phyloP scores from a whole-genome alignment of 2,329 filamentous ascomycete species.

The Pseudogymnoascus sp. region DNA sequence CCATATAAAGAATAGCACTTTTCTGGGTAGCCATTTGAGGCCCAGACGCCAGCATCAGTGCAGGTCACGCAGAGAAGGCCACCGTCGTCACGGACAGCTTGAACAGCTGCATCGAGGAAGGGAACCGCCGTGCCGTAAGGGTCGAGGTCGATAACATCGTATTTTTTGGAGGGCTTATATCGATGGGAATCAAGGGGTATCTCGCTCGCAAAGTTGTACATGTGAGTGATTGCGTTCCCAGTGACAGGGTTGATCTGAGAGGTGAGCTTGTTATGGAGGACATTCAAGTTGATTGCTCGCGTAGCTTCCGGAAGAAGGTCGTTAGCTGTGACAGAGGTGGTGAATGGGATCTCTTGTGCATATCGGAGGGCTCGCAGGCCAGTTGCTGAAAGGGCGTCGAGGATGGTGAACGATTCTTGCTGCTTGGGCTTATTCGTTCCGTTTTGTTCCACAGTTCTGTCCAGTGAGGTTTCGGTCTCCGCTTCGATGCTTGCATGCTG shows the following conservation, averaged over 20 bases:
- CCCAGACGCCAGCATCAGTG: slow-evolving; percentile 92
- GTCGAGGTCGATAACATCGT: slow-evolving; percentile 93
- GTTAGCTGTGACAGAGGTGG: slow-evolving; percentile 78
- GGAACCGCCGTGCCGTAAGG: slow-evolving; percentile 90
- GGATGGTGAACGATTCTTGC: slow-evolving; percentile 58
- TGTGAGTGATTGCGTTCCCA: slow-evolving; percentile 81
- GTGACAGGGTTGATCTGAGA: slow-evolving; percentile 65
- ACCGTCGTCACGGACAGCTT: slow-evolving; percentile 74
- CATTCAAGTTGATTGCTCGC: slow-evolving; percentile 74
- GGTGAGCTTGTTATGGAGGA: slow-evolving; percentile 70
- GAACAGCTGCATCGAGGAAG: slow-evolving; percentile 85
- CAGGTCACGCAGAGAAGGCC: slow-evolving; percentile 92
- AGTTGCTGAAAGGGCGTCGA: slow-evolving; percentile 91
- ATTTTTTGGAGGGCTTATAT: slow-evolving; percentile 48
- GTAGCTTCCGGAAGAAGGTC: slow-evolving; percentile 75
- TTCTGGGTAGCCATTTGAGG: slow-evolving; percentile 86
- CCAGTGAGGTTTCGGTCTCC: neutral
- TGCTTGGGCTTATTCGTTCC: neutral
- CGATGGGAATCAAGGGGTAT: slow-evolving; percentile 34
- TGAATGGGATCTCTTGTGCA: slow-evolving; percentile 80
- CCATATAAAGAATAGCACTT: slow-evolving; percentile 94
- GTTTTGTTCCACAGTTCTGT: neutral
- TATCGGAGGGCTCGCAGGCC: slow-evolving; percentile 87
- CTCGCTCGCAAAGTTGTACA: slow-evolving; percentile 66
- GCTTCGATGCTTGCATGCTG: neutral